A percentile compares a stretch with the other conserved stretches of the same genome.
Evolutionary conservation across 2,329 filamentous ascomycete species (phyloP).

Genomic region (Fusarium nurragi): DNA sequence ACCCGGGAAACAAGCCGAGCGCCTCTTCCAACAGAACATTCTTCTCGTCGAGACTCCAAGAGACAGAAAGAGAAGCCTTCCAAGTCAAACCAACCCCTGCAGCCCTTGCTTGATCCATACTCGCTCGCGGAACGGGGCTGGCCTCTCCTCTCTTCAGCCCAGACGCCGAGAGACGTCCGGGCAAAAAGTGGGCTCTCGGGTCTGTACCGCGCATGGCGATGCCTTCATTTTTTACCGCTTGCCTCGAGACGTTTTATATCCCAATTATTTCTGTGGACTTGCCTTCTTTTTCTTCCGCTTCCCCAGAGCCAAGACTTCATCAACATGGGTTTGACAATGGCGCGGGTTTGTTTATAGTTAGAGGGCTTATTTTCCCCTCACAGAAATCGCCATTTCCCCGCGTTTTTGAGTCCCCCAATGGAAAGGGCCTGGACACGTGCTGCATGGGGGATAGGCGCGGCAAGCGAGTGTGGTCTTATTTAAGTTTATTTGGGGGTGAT

Average conservation of each 20-base stretch:
- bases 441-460: constrained; percentile 14
- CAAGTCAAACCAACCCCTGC: constrained; percentile 6
- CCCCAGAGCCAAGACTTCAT: constrained; percentile 31
- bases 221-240: constrained; percentile 33
- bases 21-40: constrained; percentile 1
- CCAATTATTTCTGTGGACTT: not conserved
- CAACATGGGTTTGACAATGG: constrained; percentile 39
- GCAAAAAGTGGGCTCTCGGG: constrained; percentile 33
- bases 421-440: constrained; percentile 5
- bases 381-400: constrained; percentile 41
- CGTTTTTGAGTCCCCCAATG: constrained; percentile 30
- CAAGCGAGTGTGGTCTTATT: constrained; percentile 29
- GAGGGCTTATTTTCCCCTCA: constrained; percentile 29
- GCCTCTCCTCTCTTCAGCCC: constrained; percentile 10
- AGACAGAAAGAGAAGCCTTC: constrained; percentile 23
- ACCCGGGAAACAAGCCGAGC: constrained; percentile 24
- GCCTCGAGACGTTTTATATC: constrained; percentile 24
- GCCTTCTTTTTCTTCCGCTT: not conserved
- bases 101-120: not conserved
- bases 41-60: not conserved
- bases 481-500: not conserved
- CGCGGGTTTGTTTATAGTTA: constrained; percentile 27
- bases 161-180: constrained; percentile 42
- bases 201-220: constrained; percentile 16
- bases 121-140: constrained; percentile 1